Conservation (phyloP, 2,329 filamentous ascomycete species). For the Bretziella fagacearum region DNA sequence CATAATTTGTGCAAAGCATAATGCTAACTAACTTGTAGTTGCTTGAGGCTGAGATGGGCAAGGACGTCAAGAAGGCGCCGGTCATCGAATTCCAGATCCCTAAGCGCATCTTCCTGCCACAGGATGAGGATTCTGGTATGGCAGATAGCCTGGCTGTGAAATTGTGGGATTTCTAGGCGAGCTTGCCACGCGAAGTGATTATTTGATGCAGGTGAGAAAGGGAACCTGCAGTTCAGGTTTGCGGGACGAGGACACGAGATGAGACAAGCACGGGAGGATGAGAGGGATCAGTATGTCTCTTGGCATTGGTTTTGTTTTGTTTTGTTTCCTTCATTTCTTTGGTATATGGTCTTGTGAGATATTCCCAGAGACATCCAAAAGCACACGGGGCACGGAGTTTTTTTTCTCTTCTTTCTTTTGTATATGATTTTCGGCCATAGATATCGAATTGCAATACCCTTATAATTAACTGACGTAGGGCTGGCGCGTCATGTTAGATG, state of each 20-base stretch:
- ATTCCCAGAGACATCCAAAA: not conserved
- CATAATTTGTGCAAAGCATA: not conserved
- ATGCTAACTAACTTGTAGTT: slow-evolving; percentile 33
- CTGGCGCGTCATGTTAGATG: no score
- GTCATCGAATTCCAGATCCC: slow-evolving; percentile 92
- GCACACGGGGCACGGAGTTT: slow-evolving; percentile 4
- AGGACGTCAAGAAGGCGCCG: slow-evolving; percentile 68
- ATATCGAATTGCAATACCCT: slow-evolving; percentile 3
- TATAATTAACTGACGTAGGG: no score
- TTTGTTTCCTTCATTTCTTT: not conserved
- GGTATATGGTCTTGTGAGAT: not conserved
- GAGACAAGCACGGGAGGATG: no score
- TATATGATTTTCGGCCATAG: slow-evolving; percentile 1
- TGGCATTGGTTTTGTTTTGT: slow-evolving; percentile 3
- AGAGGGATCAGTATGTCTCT: not conserved
- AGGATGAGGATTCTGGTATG: slow-evolving; percentile 29
- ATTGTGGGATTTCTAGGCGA: slow-evolving; percentile 39
- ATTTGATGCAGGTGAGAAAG: no score
- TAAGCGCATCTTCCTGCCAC: slow-evolving; percentile 54
- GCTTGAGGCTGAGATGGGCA: slow-evolving; percentile 66
- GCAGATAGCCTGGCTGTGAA: slow-evolving; percentile 41
- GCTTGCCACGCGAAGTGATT: no score
- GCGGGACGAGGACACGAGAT: no score
- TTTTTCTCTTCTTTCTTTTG: not conserved
- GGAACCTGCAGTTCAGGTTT: no score